Conservation (phyloP, 169 alveolate genomes). For the Plasmodium reichenowi region DNA sequence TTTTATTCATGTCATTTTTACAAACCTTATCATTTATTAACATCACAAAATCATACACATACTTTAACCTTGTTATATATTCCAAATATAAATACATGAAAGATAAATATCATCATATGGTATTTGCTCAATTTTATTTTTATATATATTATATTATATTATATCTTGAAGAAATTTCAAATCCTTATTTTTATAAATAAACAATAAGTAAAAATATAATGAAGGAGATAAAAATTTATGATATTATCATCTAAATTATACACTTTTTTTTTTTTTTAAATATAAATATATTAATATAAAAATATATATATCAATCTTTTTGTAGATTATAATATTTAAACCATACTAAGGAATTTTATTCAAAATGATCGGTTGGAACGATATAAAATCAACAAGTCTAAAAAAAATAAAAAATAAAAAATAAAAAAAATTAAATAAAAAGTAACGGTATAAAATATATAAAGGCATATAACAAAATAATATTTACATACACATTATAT, state of each 20-base stretch:
- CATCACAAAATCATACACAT: constrained; percentile 7
- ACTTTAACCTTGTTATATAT: constrained; percentile 18
- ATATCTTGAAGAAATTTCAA: constrained; percentile 29
- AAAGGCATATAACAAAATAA: too few relatives aligned
- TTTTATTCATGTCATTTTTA: background rate
- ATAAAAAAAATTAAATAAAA: background rate
- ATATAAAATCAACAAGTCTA: constrained; percentile 10
- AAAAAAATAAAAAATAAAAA: background rate
- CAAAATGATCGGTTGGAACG: constrained; percentile 30
- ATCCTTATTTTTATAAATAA: constrained; percentile 5
- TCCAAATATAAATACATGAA: constrained; percentile 55
- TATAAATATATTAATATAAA: constrained; percentile 36
- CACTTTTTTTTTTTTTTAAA: constrained; percentile 10
- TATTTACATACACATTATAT: too few relatives aligned
- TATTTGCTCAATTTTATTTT: constrained; percentile 30
- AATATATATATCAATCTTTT: constrained; percentile 27
- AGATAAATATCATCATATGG: constrained; percentile 26
- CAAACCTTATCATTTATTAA: background rate
- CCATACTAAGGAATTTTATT: constrained; percentile 1
- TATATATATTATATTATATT: constrained; percentile 6
- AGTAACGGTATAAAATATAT: too few relatives aligned
- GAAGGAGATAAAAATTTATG: constrained; percentile 21
- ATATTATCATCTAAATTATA: constrained; percentile 40
- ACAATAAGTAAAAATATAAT: constrained; percentile 67
- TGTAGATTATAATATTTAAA: constrained; percentile 36